phyloP scores from a whole-genome alignment of 78 protist species.

The Andalucia godoyi region DNA sequence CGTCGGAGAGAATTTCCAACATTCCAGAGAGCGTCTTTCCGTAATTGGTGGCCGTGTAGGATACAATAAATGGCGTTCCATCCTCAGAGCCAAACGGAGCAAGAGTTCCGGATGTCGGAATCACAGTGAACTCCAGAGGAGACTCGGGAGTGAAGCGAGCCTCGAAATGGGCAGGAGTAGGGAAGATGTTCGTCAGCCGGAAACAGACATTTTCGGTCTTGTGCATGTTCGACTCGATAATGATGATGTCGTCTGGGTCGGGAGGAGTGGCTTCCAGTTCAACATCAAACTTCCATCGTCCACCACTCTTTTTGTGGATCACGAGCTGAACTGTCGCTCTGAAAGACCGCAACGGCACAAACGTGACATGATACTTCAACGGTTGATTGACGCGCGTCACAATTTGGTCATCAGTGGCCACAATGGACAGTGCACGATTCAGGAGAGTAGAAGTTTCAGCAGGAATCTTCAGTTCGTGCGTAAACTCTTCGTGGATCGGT shows the following conservation, averaged over 20 bases:
- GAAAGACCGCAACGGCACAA: constrained; percentile 12
- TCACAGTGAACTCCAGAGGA: constrained; percentile 12
- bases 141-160: constrained; percentile 9
- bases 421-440: no score
- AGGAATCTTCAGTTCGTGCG: no score
- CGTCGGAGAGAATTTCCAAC: constrained; percentile 7
- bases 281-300: constrained; percentile 14
- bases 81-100: not conserved
- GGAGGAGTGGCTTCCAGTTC: not conserved
- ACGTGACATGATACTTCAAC: not conserved
- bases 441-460: no score
- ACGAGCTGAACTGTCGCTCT: not conserved
- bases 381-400: not conserved
- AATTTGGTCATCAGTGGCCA: no score
- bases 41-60: constrained; percentile 6
- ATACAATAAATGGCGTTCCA: not conserved
- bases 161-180: not conserved
- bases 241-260: constrained; percentile 3
- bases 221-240: not conserved
- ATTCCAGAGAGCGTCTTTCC: constrained; percentile 15
- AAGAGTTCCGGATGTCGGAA: constrained; percentile 12
- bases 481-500: no score
- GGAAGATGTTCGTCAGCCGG: not conserved
- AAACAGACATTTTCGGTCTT: not conserved
- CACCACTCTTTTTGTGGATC: not conserved